phyloP scores from a whole-genome alignment of 495 filamentous ascomycete genomes.

The Chaetomium tenue region DNA sequence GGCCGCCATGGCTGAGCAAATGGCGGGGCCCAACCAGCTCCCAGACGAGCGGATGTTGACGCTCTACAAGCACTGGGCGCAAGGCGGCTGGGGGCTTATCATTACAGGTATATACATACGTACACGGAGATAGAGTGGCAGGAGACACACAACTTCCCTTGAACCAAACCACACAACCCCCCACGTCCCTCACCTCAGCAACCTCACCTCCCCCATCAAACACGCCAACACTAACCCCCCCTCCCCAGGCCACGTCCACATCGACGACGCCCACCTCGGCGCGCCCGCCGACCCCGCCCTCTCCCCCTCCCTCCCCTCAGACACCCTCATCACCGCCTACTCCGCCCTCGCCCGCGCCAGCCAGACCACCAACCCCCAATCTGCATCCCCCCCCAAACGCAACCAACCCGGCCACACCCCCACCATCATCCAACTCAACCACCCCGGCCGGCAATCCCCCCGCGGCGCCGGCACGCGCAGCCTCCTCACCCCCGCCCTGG shows the following conservation, averaged over 20 bases:
- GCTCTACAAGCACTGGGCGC: slow-evolving; percentile 59
- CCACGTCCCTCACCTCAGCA: background rate
- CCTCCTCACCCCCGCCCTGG: slow-evolving; percentile 50
- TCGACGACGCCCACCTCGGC: slow-evolving; percentile 54
- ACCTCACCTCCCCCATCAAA: background rate
- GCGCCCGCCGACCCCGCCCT: slow-evolving; percentile 45
- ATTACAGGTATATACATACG: slow-evolving; percentile 28
- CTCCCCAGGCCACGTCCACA: slow-evolving; percentile 50
- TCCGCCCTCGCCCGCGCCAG: slow-evolving; percentile 48
- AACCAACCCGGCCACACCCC: slow-evolving; percentile 34
- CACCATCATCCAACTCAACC: slow-evolving; percentile 55
- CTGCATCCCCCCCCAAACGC: too few relatives aligned
- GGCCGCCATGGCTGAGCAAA: slow-evolving; percentile 46
- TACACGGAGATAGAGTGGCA: too few relatives aligned
- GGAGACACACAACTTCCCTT: too few relatives aligned
- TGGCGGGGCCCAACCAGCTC: slow-evolving; percentile 43
- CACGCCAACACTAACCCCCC: too few relatives aligned
- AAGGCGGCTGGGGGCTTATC: slow-evolving; percentile 50
- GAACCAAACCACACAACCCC: background rate
- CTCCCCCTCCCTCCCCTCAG: slow-evolving; percentile 32
- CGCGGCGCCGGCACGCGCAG: slow-evolving; percentile 46
- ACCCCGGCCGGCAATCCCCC: slow-evolving; percentile 58
- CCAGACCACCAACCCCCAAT: slow-evolving; percentile 22
- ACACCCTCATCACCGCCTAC: slow-evolving; percentile 41
- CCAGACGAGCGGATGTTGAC: slow-evolving; percentile 44